These are phyloP conservation scores for Mortierella claussenii DNA, from an alignment of 192 early-diverging fungal genomes.

Conservation along the genomic window DNA sequence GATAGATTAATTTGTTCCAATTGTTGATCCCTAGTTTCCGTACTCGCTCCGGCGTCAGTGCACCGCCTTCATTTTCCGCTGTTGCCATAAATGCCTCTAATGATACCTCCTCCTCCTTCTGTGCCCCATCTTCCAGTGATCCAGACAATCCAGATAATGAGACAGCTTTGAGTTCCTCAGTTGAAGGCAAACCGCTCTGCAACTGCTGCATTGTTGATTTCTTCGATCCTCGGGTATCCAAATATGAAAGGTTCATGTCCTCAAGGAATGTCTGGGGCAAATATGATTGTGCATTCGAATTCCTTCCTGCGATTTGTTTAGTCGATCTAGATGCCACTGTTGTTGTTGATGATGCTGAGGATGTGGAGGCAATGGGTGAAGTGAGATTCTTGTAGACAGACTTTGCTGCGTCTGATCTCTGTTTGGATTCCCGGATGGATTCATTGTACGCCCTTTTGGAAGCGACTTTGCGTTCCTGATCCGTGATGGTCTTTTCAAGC, in stretches of 20 bases:
- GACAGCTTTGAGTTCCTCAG: conserved; percentile 12
- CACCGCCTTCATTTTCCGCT: conserved; percentile 6
- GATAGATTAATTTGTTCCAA: conserved; percentile 46
- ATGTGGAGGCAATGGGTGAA: conserved; percentile 8
- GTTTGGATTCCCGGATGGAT: conserved; percentile 30
- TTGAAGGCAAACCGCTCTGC: conserved; percentile 21
- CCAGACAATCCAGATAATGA: background rate
- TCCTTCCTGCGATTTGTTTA: conserved; percentile 1
- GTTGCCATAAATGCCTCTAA: background rate
- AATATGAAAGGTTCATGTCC: conserved; percentile 34
- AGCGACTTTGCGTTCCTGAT: conserved; percentile 35
- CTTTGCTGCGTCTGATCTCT: conserved; percentile 30
- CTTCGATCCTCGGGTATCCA: conserved; percentile 31
- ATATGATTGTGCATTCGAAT: conserved; percentile 16
- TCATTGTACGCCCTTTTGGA: conserved; percentile 27
- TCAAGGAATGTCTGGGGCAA: conserved; percentile 35
- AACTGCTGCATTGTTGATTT: conserved; percentile 18
- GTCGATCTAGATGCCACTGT: too few relatives aligned
- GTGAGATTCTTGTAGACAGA: conserved; percentile 28
- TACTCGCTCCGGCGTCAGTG: conserved; percentile 17
- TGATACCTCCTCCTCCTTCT: background rate
- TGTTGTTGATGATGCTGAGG: too few relatives aligned
- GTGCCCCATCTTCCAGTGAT: background rate
- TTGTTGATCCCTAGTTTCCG: conserved; percentile 22
- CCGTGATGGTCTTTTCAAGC: conserved; percentile 24